Base-by-base conservation (phyloP, 75 land plant species). In the Isoetes taiwanensis region DNA sequence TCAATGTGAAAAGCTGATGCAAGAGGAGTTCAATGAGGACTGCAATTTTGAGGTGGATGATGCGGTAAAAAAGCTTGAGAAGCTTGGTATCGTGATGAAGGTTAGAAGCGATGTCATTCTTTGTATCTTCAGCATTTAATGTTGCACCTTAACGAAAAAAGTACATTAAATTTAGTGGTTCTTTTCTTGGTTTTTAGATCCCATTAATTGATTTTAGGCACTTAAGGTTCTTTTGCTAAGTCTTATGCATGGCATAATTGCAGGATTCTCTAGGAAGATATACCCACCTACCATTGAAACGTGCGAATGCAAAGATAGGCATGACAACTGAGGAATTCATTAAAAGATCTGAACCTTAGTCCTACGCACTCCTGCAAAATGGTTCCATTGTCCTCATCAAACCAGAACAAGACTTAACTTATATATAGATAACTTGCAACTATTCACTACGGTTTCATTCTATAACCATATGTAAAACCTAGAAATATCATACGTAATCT, bases 11-110 rank as follows among this genome's bases (percentile, higher is more conserved):
- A 72, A 80, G 23, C 75, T 91, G 10, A 77, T 91, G 43, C 39
- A 69, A 41, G 74, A 75, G 28, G 79, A 91, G 42, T 91, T 91
- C 71, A 74, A 70, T 9, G 79, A 77, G 48, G 59, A 64, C 59
- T 91, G 98, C 35, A 74, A 91, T 46, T 91, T 91, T 75, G 98
- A 87, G 41, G 89, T 91, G 46, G 82, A 76, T 31, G 98, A 91
- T 79, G 98, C 98, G 1, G 68, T 87, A 9, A 41, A 72, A 29
- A 91, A 91, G 66, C 59, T 91, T 31, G 83, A 78, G 69, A 80
- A 80, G 61, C 61, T 91, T 26, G 80, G 82, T 38, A 80, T 91
- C 30, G 77, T 91, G 53, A n/a, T 73, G 37, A 76, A 71, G 71
- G 97, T 91, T 55, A 72, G 79, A n/a, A n/a, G n/a, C n/a, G n/a